A percentile compares a stretch with the other conserved stretches of the same genome.
Conservation (phyloP, 805 yeast genomes). For the Yamadazyma endophytica region DNA sequence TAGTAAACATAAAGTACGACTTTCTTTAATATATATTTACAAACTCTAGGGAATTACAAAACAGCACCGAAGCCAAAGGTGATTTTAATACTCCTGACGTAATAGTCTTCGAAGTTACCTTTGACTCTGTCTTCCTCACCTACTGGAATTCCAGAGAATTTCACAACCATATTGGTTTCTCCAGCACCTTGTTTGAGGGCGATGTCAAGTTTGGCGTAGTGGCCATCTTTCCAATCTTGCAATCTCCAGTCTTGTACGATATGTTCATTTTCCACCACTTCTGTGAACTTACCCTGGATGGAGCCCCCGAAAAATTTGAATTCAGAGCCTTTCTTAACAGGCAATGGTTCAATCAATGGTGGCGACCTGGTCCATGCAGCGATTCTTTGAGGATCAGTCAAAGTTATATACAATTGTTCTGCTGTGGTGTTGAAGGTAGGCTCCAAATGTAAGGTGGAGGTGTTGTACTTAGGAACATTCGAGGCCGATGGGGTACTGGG, state of each 20-base stretch:
- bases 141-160: constrained; percentile 85
- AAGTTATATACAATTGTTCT: constrained; percentile 74
- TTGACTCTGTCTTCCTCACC: constrained; percentile 91
- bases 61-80: constrained; percentile 97
- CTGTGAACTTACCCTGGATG: constrained; percentile 64
- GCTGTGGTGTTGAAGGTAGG: constrained; percentile 85
- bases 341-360: constrained; percentile 47
- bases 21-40: no score
- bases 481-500: constrained; percentile 13
- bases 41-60: no score
- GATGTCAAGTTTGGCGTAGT: constrained; percentile 65
- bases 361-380: constrained; percentile 88
- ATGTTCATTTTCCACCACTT: constrained; percentile 52
- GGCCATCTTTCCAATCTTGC: constrained; percentile 83
- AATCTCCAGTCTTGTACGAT: constrained; percentile 84
- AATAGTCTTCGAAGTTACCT: constrained; percentile 83
- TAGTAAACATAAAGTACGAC: no score
- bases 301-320: constrained; percentile 86
- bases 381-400: constrained; percentile 71
- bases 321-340: constrained; percentile 53
- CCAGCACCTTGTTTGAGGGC: constrained; percentile 72
- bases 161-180: constrained; percentile 76
- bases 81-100: constrained; percentile 81
- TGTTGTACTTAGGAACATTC: constrained; percentile 63
- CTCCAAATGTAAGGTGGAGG: constrained; percentile 72